A percentile compares a stretch with the other conserved stretches of the same genome.
Conservation (phyloP, 345 rosid genomes). For the Eucalyptus urophylla region DNA sequence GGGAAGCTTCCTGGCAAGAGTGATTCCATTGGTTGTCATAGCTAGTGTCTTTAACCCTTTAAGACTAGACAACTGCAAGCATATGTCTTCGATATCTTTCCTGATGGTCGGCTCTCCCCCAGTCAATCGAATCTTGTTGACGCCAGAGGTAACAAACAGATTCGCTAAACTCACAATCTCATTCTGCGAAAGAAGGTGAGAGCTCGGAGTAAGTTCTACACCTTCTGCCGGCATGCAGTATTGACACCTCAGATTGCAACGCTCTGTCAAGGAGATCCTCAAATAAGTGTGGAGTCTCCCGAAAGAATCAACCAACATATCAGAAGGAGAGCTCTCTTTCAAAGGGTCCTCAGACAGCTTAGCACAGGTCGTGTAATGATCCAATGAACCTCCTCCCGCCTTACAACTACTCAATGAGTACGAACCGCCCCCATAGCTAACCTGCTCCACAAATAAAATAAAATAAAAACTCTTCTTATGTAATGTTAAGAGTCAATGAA, state of each 20-base stretch:
- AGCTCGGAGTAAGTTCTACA: conserved; percentile 63
- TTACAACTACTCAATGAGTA: background rate
- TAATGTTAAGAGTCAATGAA: background rate
- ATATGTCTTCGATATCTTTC: conserved; percentile 72
- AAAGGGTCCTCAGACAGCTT: conserved; percentile 23
- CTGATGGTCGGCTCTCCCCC: conserved; percentile 94
- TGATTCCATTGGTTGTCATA: conserved; percentile 82
- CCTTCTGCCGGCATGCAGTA: conserved; percentile 97
- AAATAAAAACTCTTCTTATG: background rate
- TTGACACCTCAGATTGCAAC: conserved; percentile 91
- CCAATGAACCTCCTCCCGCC: background rate
- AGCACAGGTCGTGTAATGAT: conserved; percentile 19
- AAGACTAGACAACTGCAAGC: conserved; percentile 53
- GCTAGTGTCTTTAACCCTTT: conserved; percentile 77
- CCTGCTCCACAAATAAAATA: background rate
- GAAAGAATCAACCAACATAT: conserved; percentile 79
- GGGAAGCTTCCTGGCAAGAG: conserved; percentile 77
- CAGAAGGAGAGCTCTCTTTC: conserved; percentile 27
- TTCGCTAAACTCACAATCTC: conserved; percentile 67
- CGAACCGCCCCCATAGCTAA: background rate
- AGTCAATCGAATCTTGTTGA: conserved; percentile 80
- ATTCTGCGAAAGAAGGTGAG: conserved; percentile 42
- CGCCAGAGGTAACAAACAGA: conserved; percentile 78
- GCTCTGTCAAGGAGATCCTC: conserved; percentile 85
- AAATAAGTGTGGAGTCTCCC: conserved; percentile 87